Base-by-base conservation (phyloP, 208 protist genomes). In the Acanthamoeba culbertsoni region DNA sequence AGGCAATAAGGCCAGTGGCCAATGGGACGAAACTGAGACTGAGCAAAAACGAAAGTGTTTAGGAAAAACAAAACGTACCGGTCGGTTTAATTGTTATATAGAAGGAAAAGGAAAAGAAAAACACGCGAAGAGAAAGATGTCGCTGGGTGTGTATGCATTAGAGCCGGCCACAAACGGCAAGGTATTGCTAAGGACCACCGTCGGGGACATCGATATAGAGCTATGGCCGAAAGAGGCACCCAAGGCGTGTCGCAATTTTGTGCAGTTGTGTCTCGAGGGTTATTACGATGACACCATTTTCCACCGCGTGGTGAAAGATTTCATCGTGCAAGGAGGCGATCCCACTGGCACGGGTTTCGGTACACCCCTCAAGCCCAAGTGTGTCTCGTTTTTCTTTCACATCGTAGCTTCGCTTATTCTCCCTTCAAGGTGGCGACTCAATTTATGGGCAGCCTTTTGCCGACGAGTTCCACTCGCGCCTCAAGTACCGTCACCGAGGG, bases 251-350 rank as follows among this genome's bases (percentile, higher is more conserved):
- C 62, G 96, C 20, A 97, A 97, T n/a, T 97, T 97, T 28, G 37
- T 97, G 1, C 96, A 97, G 23, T 84, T 95, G 3, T 95, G 94
- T 86, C 42, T 96, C 12, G 95, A 96, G 46, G 95, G 95, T 10
- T 98, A 98, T 73, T 97, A 98, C 65, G 92, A 97, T 68, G 82
- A 95, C 68, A 95, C 63, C 57, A 94, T 97, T 40, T 97, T 97
- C 65, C 95, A 97, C 86, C 63, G 96, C n/a, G 48, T 97, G 20
- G 92, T 97, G 1, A 95, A 94, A 55, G 89, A 92, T 35, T 98
- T 98, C 90, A 96, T 97, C 16, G 77, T 97, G 26, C 97, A 98
- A 73, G 93, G 79, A n/a, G 97, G 97, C 53, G 97, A 98, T 93
- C 97, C 97, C 4, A 97, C 96, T 12, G 95, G 94, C 3, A 97